These are phyloP conservation scores for Geranomyces michiganensis DNA, from an alignment of 192 early-diverging fungal genomes.

Conservation along the genomic window DNA sequence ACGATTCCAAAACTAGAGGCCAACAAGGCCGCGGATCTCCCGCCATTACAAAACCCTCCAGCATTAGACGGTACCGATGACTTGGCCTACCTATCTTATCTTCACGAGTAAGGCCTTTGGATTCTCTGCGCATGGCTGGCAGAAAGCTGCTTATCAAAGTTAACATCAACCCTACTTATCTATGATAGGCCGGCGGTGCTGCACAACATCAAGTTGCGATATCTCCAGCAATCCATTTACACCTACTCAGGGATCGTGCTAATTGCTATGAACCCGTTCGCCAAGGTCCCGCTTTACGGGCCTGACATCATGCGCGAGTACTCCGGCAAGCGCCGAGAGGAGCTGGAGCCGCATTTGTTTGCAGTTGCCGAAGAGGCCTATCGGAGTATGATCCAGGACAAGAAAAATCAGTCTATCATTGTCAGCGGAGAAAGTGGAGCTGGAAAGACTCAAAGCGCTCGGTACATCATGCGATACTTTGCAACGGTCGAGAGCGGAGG, in stretches of 20 bases:
- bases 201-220: conserved; percentile 88
- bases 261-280: conserved; percentile 97
- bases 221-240: conserved; percentile 92
- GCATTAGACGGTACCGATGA: conserved; percentile 76
- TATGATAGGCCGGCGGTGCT: conserved; percentile 73
- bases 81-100: conserved; percentile 84
- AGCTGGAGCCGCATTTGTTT: conserved; percentile 98
- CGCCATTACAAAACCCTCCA: conserved; percentile 93
- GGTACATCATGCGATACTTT: conserved; percentile 99
- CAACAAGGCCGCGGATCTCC: conserved; percentile 71
- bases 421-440: conserved; percentile 93
- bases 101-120: conserved; percentile 97
- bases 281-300: conserved; percentile 82
- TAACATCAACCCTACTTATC: too few species aligned
- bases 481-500: conserved; percentile 61
- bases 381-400: conserved; percentile 90
- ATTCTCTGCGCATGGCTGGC: not conserved
- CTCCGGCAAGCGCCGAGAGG: conserved; percentile 88
- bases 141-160: too few species aligned
- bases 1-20: conserved; percentile 71
- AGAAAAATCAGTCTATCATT: conserved; percentile 96
- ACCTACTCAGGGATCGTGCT: conserved; percentile 99
- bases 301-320: conserved; percentile 89
- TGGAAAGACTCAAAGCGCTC: conserved; percentile 95
- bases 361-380: conserved; percentile 98